A percentile compares a stretch with the other conserved stretches of the same genome.
Conservation (phyloP, 1,284 basidiomycete genomes). For the Ustilago shanxiensis region DNA sequence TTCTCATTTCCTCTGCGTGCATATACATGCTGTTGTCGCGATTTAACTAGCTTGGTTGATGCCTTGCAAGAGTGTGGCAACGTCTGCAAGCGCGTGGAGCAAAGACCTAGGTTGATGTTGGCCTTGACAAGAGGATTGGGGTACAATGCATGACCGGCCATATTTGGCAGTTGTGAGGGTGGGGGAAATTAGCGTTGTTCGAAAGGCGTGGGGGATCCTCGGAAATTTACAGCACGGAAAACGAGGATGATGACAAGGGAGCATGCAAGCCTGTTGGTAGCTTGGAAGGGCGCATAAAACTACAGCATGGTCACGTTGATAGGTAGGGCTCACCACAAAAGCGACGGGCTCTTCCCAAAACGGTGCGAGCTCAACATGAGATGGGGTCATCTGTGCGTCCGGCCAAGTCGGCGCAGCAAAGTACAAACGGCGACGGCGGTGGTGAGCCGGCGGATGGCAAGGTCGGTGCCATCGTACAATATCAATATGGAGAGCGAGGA, state of each 20-base stretch:
- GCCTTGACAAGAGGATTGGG: background rate
- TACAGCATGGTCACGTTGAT: constrained; percentile 9
- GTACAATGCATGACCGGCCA: constrained; percentile 15
- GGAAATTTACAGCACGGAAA: background rate
- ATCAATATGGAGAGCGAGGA: no score
- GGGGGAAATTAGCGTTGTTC: background rate
- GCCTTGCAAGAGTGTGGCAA: no score
- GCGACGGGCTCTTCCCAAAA: background rate
- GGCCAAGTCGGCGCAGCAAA: no score
- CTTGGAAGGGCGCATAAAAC: background rate
- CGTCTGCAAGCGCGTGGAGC: no score
- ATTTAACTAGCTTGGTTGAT: no score
- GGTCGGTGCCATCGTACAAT: background rate
- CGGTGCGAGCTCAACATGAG: background rate
- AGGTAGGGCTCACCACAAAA: background rate
- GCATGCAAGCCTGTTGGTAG: background rate
- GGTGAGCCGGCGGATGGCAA: background rate
- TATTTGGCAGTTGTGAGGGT: constrained; percentile 3
- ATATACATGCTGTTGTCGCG: no score
- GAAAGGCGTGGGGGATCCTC: constrained; percentile 5
- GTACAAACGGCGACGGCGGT: background rate
- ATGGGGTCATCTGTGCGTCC: no score
- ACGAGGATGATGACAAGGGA: background rate
- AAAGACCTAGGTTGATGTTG: no score
- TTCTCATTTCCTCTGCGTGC: background rate